Conservation (phyloP, 1,139 yeast species). For the Taiozyma onychis region DNA sequence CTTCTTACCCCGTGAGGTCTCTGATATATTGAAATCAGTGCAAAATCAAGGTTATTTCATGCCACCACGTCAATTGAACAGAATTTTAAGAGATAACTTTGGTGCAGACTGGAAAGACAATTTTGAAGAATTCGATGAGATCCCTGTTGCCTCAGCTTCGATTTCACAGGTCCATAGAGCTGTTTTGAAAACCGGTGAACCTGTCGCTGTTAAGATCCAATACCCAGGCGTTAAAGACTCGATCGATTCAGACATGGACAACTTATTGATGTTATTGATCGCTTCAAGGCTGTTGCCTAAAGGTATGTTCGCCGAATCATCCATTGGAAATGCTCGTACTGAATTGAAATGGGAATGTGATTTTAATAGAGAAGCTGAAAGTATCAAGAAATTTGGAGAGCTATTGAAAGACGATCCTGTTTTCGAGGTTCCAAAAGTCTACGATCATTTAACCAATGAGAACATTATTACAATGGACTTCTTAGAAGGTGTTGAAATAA, state of each 20-base stretch:
- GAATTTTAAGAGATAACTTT: constrained; percentile 65
- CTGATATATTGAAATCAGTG: constrained; percentile 71
- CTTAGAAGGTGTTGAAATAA: constrained; percentile 79
- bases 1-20: constrained; percentile 80
- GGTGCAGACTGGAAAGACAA: constrained; percentile 76
- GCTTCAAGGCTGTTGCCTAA: constrained; percentile 87
- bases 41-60: constrained; percentile 95
- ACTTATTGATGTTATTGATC: constrained; percentile 70
- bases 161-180: constrained; percentile 96
- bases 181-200: constrained; percentile 49
- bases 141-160: constrained; percentile 96
- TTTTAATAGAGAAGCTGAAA: constrained; percentile 83
- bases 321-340: constrained; percentile 86
- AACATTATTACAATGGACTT: constrained; percentile 87
- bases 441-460: constrained; percentile 70
- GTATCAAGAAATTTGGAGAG: constrained; percentile 62
- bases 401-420: constrained; percentile 64
- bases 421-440: constrained; percentile 78
- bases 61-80: constrained; percentile 88
- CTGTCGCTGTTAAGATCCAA: constrained; percentile 94
- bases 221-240: constrained; percentile 97
- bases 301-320: constrained; percentile 86
- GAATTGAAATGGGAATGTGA: constrained; percentile 98
- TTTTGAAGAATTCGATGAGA: constrained; percentile 73
- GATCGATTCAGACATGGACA: constrained; percentile 90